Evolutionary conservation across 805 yeast genomes (phyloP).

Genomic region (Candida hispaniensis): DNA sequence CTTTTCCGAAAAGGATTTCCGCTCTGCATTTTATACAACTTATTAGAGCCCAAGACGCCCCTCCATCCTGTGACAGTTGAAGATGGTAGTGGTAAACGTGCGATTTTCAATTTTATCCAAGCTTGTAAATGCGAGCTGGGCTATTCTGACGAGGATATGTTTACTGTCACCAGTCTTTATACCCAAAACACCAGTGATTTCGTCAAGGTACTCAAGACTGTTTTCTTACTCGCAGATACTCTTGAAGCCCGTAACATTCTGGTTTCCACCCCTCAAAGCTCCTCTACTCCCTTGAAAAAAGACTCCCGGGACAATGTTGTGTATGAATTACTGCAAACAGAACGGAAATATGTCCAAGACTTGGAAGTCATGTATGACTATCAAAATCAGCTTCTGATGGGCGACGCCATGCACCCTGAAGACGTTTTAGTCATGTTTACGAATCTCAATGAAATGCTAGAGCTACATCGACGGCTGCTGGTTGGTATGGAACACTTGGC

Average conservation of each 20-base stretch:
- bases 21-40: conserved; percentile 72
- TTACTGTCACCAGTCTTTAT: conserved; percentile 83
- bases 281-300: conserved; percentile 30
- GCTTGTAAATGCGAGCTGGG: conserved; percentile 72
- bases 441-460: conserved; percentile 68
- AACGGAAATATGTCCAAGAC: conserved; percentile 86
- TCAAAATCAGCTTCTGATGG: conserved; percentile 52
- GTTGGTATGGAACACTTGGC: conserved; percentile 86
- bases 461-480: conserved; percentile 82
- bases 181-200: conserved; percentile 71
- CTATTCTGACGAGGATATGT: conserved; percentile 69
- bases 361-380: conserved; percentile 63
- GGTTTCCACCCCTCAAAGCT: conserved; percentile 15
- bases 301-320: conserved; percentile 69
- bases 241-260: conserved; percentile 22
- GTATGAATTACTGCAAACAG: conserved; percentile 77
- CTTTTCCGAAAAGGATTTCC: conserved; percentile 89
- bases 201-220: conserved; percentile 52
- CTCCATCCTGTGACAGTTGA: conserved; percentile 47
- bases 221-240: conserved; percentile 50
- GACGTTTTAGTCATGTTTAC: conserved; percentile 77
- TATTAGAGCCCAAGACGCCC: conserved; percentile 42
- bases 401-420: conserved; percentile 65
- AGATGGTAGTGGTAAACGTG: conserved; percentile 78
- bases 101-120: conserved; percentile 78